These are phyloP conservation scores for Jaenimonas drosophilae DNA, from an alignment of 208 protist genomes.

Conservation along the genomic window DNA sequence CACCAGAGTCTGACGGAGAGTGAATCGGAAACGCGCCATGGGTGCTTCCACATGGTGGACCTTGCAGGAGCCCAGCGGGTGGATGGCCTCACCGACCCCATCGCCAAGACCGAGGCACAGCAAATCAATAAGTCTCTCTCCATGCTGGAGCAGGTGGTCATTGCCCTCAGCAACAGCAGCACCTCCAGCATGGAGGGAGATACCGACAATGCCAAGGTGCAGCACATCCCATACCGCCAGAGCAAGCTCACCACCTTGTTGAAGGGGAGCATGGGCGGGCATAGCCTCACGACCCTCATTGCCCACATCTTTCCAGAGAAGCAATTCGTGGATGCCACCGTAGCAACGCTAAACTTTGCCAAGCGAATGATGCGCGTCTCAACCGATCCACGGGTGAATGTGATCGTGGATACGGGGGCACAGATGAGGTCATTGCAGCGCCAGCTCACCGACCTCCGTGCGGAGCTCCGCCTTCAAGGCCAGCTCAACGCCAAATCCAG, in stretches of 20 bases:
- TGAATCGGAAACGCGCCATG: constrained; percentile 25
- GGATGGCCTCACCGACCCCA: constrained; percentile 7
- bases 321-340: constrained; percentile 45
- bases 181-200: constrained; percentile 35
- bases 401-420: constrained; percentile 42
- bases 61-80: constrained; percentile 82
- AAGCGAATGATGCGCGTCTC: constrained; percentile 77
- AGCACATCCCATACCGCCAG: constrained; percentile 70
- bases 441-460: constrained; percentile 75
- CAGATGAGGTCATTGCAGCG: constrained; percentile 67
- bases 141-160: constrained; percentile 89
- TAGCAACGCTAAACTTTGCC: constrained; percentile 88
- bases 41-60: constrained; percentile 88
- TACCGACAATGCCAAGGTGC: constrained; percentile 28
- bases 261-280: constrained; percentile 74
- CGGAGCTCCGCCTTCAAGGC: constrained; percentile 89
- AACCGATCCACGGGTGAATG: constrained; percentile 54
- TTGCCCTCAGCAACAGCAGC: constrained; percentile 20
- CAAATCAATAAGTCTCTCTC: constrained; percentile 79
- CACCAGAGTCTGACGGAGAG: constrained; percentile 66
- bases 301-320: constrained; percentile 71
- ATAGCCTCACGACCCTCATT: constrained; percentile 75
- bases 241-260: constrained; percentile 89
- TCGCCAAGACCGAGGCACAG: constrained; percentile 11
- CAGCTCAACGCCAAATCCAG: constrained; percentile 27